Percentiles rank a stretch among this genome's conserved stretches.
These are phyloP conservation scores for Candida taoyuanica DNA, from an alignment of 805 yeast species.

Conservation along the genomic window DNA sequence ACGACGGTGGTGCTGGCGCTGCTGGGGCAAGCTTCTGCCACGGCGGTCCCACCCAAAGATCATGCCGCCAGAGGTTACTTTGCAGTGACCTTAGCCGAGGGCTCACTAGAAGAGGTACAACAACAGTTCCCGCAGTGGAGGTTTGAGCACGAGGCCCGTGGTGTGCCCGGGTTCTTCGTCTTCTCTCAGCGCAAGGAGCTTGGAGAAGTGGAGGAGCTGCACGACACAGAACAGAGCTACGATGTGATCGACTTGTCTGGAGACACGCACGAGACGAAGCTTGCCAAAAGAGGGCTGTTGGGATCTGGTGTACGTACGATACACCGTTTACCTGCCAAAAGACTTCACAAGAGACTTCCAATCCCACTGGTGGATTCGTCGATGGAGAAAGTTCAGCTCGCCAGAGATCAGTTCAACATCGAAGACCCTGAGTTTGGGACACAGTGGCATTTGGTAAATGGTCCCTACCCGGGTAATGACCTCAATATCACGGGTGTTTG, in stretches of 20 bases:
- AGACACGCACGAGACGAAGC: slow-evolving; percentile 1
- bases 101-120: slow-evolving; percentile 31
- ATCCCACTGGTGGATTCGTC: slow-evolving; percentile 50
- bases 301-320: slow-evolving; percentile 39
- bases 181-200: slow-evolving; percentile 47
- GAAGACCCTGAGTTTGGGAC: slow-evolving; percentile 75
- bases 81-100: slow-evolving; percentile 48
- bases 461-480: slow-evolving; percentile 71
- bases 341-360: slow-evolving; percentile 54
- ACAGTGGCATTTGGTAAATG: slow-evolving; percentile 93
- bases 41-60: slow-evolving; percentile 40
- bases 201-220: slow-evolving; percentile 11
- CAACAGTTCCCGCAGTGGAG: slow-evolving; percentile 39
- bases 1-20: slow-evolving; percentile 4
- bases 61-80: slow-evolving; percentile 52
- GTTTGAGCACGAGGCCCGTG: slow-evolving; percentile 63
- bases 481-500: slow-evolving; percentile 84
- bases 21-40: not conserved
- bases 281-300: slow-evolving; percentile 15
- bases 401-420: slow-evolving; percentile 52
- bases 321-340: slow-evolving; percentile 50
- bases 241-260: slow-evolving; percentile 1
- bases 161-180: slow-evolving; percentile 58
- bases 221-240: slow-evolving; percentile 12
- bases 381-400: slow-evolving; percentile 40